These are phyloP conservation scores for Spiraea crenata DNA, from an alignment of 331 rosid genomes.

Conservation along the genomic window DNA sequence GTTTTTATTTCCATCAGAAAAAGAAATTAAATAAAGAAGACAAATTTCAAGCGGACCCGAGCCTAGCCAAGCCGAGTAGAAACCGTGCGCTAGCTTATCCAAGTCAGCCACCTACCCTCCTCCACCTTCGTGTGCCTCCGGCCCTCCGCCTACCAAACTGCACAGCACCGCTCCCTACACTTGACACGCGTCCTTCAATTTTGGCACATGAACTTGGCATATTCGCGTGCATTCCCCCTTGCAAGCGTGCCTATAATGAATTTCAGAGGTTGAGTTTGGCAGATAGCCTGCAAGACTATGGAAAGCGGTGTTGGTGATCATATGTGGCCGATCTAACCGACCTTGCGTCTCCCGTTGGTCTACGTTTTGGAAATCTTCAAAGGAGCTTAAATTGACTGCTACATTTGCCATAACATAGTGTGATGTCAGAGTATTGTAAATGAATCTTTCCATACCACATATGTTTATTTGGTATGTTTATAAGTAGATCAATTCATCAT, in stretches of 20 bases:
- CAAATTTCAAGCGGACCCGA: too few species aligned
- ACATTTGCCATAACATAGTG: too few species aligned
- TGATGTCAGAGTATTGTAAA: too few species aligned
- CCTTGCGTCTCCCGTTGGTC: background rate
- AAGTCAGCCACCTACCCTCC: conserved; percentile 39
- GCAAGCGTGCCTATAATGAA: background rate
- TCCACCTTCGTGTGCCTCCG: conserved; percentile 11
- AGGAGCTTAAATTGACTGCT: background rate
- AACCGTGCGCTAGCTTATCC: background rate
- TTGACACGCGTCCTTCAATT: conserved; percentile 20
- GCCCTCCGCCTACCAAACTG: conserved; percentile 28
- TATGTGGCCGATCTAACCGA: background rate
- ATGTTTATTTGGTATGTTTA: too few species aligned
- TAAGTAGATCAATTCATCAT: too few species aligned
- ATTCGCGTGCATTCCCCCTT: background rate
- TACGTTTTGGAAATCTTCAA: background rate
- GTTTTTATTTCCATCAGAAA: too few species aligned
- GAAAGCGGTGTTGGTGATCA: background rate
- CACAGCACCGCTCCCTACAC: background rate
- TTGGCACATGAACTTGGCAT: conserved; percentile 8
- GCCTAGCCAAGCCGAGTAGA: too few species aligned
- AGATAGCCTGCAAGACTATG: background rate
- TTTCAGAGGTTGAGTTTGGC: background rate
- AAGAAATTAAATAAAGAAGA: too few species aligned
- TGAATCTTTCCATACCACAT: too few species aligned